phyloP scores from a whole-genome alignment of 306 rosid genomes.

The Cicer pinnatifidum region DNA sequence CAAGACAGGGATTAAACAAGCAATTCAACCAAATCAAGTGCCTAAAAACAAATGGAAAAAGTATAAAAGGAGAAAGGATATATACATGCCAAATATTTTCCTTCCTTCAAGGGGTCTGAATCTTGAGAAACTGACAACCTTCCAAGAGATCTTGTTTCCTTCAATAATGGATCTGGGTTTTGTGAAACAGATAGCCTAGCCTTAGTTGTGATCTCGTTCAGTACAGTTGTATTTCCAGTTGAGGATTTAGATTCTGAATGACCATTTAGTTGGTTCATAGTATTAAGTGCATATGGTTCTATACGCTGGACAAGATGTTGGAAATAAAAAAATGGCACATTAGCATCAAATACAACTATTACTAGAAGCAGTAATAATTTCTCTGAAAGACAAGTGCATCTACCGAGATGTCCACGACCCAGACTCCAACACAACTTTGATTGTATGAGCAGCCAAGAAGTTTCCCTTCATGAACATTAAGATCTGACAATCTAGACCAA shows the following conservation, averaged over 20 bases:
- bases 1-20: conserved; percentile 15
- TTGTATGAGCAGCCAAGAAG: conserved; percentile 98
- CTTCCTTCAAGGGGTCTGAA: conserved; percentile 81
- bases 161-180: conserved; percentile 71
- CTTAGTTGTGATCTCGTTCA: conserved; percentile 70
- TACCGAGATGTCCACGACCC: conserved; percentile 99
- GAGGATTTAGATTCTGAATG: conserved; percentile 79
- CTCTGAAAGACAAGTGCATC: conserved; percentile 34
- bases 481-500: conserved; percentile 97
- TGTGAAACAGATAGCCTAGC: conserved; percentile 72
- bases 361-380: conserved; percentile 30
- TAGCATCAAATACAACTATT: conserved; percentile 44
- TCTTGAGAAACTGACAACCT: conserved; percentile 90
- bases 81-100: conserved; percentile 78
- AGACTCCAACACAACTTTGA: conserved; percentile 98
- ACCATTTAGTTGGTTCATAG: conserved; percentile 68
- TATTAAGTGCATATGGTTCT: conserved; percentile 79
- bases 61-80: conserved; percentile 43
- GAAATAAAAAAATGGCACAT: conserved; percentile 38
- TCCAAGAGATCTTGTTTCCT: conserved; percentile 88
- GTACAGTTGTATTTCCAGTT: conserved; percentile 65
- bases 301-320: conserved; percentile 70
- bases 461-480: conserved; percentile 95
- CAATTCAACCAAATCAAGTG: conserved; percentile 38
- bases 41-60: conserved; percentile 2